phyloP scores from a whole-genome alignment of 768 basidiomycete genomes.

The Leucocoprinus leucothites region DNA sequence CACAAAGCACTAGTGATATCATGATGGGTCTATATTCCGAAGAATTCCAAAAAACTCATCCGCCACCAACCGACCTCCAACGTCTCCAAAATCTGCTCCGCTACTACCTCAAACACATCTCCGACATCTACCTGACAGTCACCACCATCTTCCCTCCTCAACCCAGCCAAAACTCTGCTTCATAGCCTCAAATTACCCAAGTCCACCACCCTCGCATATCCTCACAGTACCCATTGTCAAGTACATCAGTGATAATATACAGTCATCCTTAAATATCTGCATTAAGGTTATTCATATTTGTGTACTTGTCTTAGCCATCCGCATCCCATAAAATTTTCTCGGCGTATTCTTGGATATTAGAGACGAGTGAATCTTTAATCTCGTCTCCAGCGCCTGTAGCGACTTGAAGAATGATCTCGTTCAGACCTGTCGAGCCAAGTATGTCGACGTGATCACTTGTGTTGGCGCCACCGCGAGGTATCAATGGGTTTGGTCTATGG shows the following conservation, averaged over 20 bases:
- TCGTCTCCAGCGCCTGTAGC: slow-evolving; percentile 81
- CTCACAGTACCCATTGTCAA: too few species aligned
- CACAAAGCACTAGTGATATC: slow-evolving; percentile 3
- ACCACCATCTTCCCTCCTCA: slow-evolving; percentile 4
- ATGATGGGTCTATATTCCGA: slow-evolving; percentile 12
- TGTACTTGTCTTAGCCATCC: slow-evolving; percentile 38
- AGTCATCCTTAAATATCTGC: neutral
- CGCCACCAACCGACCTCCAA: slow-evolving; percentile 13
- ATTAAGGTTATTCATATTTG: neutral
- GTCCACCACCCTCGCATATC: neutral
- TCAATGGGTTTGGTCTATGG: slow-evolving; percentile 69
- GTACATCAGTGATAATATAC: too few species aligned
- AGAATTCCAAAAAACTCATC: slow-evolving; percentile 17
- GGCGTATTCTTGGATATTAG: slow-evolving; percentile 75
- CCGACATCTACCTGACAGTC: slow-evolving; percentile 16
- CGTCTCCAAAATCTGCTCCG: slow-evolving; percentile 19
- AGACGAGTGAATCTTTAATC: slow-evolving; percentile 67
- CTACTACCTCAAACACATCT: slow-evolving; percentile 23
- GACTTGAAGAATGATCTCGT: slow-evolving; percentile 88
- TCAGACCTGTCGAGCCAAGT: slow-evolving; percentile 73
- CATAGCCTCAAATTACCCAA: neutral
- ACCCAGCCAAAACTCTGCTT: neutral
- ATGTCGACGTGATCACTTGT: slow-evolving; percentile 92
- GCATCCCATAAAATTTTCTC: slow-evolving; percentile 74
- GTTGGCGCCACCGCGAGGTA: slow-evolving; percentile 87